Evolutionary conservation across 305 asterid genomes (phyloP), one percentile per base, ranked within the genome.

Genomic region (Solanum hybrid): DNA sequence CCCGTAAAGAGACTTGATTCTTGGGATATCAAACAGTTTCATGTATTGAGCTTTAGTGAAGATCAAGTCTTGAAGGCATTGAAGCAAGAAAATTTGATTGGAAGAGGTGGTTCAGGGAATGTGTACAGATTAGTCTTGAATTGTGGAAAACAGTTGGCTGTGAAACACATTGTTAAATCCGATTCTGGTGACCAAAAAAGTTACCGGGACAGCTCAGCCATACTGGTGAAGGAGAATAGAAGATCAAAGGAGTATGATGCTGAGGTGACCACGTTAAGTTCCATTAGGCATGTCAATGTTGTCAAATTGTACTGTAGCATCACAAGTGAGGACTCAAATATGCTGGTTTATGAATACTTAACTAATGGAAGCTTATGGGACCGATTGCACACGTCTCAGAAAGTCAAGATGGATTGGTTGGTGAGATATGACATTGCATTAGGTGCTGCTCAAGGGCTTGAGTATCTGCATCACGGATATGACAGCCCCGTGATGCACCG

Each of bases 311-410:
- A 90, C 85, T 93, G 94, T 70, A 90, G 94, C 93, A 90, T 93
- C 89, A 89, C 93, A 26, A 93, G 91, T 38, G 95, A 93, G 90
- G 95, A 93, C 86, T 93, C 95, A 22, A 91, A 90, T 78, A 78
- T 78, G 83, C 45, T 78, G 27, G 83, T 78, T 20, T 78, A 78
- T 78, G 41, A 92, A 79, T 93, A 91, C 79, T 79, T 93, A 79
- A 83, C 94, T 38, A 93, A 93, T 79, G 95, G 94, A 61, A 93
- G 95, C 92, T 89, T 93, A 33, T 93, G 94, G 94, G 94, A 93
- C 57, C 38, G 82, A 26, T 82, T 92, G 68, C 94, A 92, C 78
- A 65, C 87, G 4, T 5, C 72, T 79, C 84, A 88, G 89, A 89
- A 88, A 89, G 88, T 90, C 39, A 89, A 89, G 89, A 91, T 91